Percentiles rank a stretch among this genome's conserved stretches.
These are phyloP conservation scores for Cinchona pubescens DNA, from an alignment of 257 asterid genomes.

Conservation along the genomic window DNA sequence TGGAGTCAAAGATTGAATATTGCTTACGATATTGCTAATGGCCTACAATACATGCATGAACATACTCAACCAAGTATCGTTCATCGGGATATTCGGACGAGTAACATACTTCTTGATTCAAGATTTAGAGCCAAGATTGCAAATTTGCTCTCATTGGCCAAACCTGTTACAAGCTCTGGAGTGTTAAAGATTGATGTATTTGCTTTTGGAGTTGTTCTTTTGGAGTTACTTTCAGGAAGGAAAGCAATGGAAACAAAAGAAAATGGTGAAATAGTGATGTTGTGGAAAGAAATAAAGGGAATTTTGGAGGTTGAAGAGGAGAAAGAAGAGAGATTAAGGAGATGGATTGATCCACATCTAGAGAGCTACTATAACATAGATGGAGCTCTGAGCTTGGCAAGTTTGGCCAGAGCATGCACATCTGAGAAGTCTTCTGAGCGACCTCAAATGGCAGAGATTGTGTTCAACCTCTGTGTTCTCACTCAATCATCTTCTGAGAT, in stretches of 20 bases:
- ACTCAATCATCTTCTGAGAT: slow-evolving; percentile 52
- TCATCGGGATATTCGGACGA: slow-evolving; percentile 55
- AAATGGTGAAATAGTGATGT: slow-evolving; percentile 46
- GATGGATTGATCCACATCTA: slow-evolving; percentile 65
- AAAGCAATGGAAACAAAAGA: slow-evolving; percentile 50
- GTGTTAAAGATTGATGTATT: slow-evolving; percentile 66
- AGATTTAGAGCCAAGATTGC: slow-evolving; percentile 63
- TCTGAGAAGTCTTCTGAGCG: slow-evolving; percentile 54
- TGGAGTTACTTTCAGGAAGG: slow-evolving; percentile 72
- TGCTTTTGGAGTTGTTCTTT: slow-evolving; percentile 59
- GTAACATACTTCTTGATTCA: slow-evolving; percentile 68
- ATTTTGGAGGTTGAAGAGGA: slow-evolving; percentile 50
- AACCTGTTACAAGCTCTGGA: slow-evolving; percentile 33
- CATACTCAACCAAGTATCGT: slow-evolving; percentile 66
- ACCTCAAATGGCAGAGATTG: slow-evolving; percentile 67
- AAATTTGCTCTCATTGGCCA: slow-evolving; percentile 60
- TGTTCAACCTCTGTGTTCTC: slow-evolving; percentile 54
- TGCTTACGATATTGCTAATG: slow-evolving; percentile 76
- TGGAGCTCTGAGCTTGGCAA: slow-evolving; percentile 65
- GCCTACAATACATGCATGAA: slow-evolving; percentile 80
- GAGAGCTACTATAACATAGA: slow-evolving; percentile 41
- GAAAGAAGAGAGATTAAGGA: slow-evolving; percentile 50
- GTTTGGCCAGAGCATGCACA: slow-evolving; percentile 62
- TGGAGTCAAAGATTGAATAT: slow-evolving; percentile 63
- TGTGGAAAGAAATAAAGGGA: slow-evolving; percentile 55